A percentile compares a stretch with the other conserved stretches of the same genome.
These are phyloP conservation scores for Chaetomium olivaceum DNA, from an alignment of 2,329 filamentous ascomycete genomes.

Conservation along the genomic window DNA sequence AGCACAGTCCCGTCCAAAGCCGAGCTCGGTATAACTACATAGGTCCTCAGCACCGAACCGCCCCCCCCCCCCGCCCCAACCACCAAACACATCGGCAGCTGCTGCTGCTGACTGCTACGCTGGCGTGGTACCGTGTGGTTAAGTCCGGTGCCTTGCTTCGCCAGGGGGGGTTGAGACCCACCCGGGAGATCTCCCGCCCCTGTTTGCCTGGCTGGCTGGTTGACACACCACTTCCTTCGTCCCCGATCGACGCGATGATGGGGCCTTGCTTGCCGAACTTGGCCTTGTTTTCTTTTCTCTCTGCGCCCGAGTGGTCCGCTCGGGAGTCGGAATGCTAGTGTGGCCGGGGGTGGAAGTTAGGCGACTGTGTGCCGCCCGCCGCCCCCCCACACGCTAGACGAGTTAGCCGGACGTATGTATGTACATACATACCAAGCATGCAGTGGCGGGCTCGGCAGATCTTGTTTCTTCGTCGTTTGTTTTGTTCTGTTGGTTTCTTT, in stretches of 20 bases:
- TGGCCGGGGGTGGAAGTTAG: not conserved
- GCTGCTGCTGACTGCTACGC: not conserved
- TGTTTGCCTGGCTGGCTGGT: not conserved
- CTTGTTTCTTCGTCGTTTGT: slow-evolving; percentile 8
- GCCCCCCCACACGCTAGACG: not conserved
- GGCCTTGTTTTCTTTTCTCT: not conserved
- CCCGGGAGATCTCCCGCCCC: slow-evolving; percentile 9
- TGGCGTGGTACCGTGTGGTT: not conserved
- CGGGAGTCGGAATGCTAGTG: not conserved
- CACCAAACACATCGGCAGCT: not conserved
- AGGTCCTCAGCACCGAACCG: too few species aligned
- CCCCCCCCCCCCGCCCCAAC: too few species aligned
- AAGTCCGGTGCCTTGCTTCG: not conserved
- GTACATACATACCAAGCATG: not conserved
- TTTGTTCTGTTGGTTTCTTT: not conserved
- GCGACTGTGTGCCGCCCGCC: not conserved
- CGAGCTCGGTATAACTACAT: not conserved
- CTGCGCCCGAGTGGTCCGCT: not conserved
- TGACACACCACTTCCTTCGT: not conserved
- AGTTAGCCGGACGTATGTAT: not conserved
- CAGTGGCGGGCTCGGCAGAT: slow-evolving; percentile 14
- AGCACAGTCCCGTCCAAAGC: too few species aligned
- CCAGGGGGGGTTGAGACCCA: not conserved
- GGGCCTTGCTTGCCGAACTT: not conserved
- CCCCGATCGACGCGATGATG: not conserved